Conservation (phyloP, 2,329 filamentous ascomycete species). For the Colletotrichum tropicale region DNA sequence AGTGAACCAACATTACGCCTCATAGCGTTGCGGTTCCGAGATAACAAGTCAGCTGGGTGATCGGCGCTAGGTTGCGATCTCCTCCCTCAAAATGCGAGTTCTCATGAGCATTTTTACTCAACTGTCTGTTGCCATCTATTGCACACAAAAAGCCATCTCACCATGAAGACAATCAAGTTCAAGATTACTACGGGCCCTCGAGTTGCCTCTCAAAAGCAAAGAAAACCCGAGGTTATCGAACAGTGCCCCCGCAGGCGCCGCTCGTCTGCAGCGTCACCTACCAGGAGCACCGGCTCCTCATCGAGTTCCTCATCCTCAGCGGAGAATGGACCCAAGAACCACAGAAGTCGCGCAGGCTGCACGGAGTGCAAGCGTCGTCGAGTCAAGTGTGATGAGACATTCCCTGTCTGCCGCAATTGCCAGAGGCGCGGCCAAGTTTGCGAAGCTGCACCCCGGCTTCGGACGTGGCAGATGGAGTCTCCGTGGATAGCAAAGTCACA, state of each 20-base stretch:
- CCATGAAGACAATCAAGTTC: not conserved
- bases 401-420: not conserved
- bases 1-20: not conserved
- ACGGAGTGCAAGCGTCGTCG: not conserved
- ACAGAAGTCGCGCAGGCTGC: not conserved
- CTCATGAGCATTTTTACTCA: not conserved
- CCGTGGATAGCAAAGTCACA: not conserved
- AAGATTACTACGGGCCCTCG: not conserved
- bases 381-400: not conserved
- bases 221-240: not conserved
- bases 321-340: not conserved
- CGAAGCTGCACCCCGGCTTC: not conserved
- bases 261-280: not conserved
- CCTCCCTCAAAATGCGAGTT: not conserved
- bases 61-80: not conserved
- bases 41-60: not conserved
- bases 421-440: not conserved
- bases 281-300: not conserved
- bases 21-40: not conserved
- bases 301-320: not conserved
- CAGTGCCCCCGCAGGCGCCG: not conserved
- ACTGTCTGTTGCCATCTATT: not conserved
- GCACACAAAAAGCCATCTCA: not conserved
- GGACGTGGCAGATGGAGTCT: not conserved
- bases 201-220: fast-evolving